Evolutionary conservation across 164 flowering plant species (phyloP).

Genomic region (Euptelea pleiosperma): DNA sequence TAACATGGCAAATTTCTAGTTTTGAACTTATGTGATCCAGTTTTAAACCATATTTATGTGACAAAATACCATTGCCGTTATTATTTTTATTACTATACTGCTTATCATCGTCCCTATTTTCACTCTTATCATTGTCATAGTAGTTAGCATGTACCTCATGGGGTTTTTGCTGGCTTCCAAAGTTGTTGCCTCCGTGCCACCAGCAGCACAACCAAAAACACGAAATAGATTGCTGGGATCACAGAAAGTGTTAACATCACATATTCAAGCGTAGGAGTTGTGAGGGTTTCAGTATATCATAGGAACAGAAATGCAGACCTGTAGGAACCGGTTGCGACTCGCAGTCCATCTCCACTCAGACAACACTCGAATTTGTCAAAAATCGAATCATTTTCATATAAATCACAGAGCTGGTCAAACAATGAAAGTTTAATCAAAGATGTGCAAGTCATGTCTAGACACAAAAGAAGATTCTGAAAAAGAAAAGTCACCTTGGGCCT

Average conservation of each 20-base stretch:
- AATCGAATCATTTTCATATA: conserved; percentile 96
- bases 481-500: conserved; percentile 73
- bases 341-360: conserved; percentile 85
- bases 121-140: background rate
- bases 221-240: conserved; percentile 83
- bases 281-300: background rate
- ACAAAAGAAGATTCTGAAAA: background rate
- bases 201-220: conserved; percentile 77
- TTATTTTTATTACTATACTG: too few relatives aligned
- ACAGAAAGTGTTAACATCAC: conserved; percentile 14
- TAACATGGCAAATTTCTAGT: background rate
- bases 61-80: background rate
- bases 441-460: background rate
- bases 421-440: background rate
- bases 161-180: conserved; percentile 99
- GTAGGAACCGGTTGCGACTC: conserved; percentile 95
- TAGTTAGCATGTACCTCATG: conserved; percentile 55
- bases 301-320: conserved; percentile 41
- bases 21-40: too few relatives aligned
- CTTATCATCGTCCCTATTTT: background rate
- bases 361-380: conserved; percentile 99
- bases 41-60: too few relatives aligned
- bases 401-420: conserved; percentile 71
- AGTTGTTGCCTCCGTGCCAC: conserved; percentile 79
- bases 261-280: background rate